Evolutionary conservation across 2,329 filamentous ascomycete genomes (phyloP), one percentile per base, ranked within the genome.

Genomic region (Alternaria gansuensis): DNA sequence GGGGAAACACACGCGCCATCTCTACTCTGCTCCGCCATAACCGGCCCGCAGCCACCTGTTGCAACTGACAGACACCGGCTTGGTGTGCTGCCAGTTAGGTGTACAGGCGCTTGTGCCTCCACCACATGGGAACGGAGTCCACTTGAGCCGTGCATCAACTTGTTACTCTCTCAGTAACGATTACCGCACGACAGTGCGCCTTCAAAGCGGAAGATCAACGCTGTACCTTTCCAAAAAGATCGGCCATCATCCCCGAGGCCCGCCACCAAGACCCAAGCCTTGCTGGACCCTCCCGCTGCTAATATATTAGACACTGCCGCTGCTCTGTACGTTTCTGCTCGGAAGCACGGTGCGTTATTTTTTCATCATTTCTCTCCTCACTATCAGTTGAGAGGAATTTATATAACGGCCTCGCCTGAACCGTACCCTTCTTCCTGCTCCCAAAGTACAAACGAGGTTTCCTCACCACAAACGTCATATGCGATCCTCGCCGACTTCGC

Each of bases 171-270:
- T 65, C 61, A 67, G 64, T 64, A 51, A 68, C 57, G 54, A 56
- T 65, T 53, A 64, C 66, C 61, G 60, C 58, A 70, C 66, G 61
- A 66, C 70, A 56, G 68, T 64, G 63, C 66, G 59, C 59, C 60
- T 62, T 62, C 52, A 57, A 1, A 61, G 67, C 69, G 69, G 66
- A 70, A 66, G 73, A 77, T 77, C 74, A 69, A 52, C 73, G 59
- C 46, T 59, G 44, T 62, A 54, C 59, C 59, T 70, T 75, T 64
- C 73, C 73, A 66, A 63, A 71, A 68, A 68, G 64, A 74, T 69
- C 59, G 52, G 48, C 58, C 44, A 65, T 64, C 68, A 60, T 68
- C 64, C 70, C 71, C 67, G 62, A 63, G 60, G 54, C 63, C 57
- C 60, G 56, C 59, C 54, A 60, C 57, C 49, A 46, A 52, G 52